Evolutionary conservation across 148 eudicot genomes (phyloP).

Genomic region (Rhododendron henanense): DNA sequence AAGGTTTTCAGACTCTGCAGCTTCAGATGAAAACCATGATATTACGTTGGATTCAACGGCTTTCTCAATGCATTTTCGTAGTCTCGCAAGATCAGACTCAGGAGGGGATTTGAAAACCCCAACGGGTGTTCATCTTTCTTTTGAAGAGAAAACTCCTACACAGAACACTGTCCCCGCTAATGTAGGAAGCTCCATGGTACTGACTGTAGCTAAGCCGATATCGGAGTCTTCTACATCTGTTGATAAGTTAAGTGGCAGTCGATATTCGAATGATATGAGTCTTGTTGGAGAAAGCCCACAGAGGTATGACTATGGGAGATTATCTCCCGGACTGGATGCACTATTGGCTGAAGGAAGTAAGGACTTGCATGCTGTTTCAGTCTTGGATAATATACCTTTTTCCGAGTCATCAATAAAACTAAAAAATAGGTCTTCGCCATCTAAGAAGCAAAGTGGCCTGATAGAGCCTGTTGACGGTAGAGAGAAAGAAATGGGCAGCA

Average conservation of each 20-base stretch:
- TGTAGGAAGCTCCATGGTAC: constrained; percentile 56
- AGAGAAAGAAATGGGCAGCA: constrained; percentile 6
- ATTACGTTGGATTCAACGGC: constrained; percentile 96
- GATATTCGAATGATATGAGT: constrained; percentile 83
- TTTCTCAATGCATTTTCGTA: constrained; percentile 89
- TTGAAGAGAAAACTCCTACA: constrained; percentile 68
- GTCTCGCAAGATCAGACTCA: constrained; percentile 76
- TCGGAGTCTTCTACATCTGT: constrained; percentile 25
- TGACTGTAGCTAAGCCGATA: constrained; percentile 45
- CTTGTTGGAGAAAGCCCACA: constrained; percentile 54
- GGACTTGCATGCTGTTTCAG: constrained; percentile 34
- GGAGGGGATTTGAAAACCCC: constrained; percentile 75
- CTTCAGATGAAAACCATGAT: constrained; percentile 74
- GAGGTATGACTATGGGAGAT: constrained; percentile 67
- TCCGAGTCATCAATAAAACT: constrained; percentile 23
- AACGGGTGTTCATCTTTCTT: constrained; percentile 46
- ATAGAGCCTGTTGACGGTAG: constrained; percentile 14
- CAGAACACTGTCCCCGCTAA: constrained; percentile 27
- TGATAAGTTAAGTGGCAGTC: constrained; percentile 34
- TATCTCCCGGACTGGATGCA: constrained; percentile 66
- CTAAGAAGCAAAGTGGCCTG: constrained; percentile 5
- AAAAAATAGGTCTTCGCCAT: constrained; percentile 6
- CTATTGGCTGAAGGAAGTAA: constrained; percentile 56
- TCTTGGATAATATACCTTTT: constrained; percentile 22
- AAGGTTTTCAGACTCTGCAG: constrained; percentile 67